A percentile compares a stretch with the other conserved stretches of the same genome.
Conservation (phyloP, 2,329 filamentous ascomycete genomes). For the Curvularia hawaiiensis region DNA sequence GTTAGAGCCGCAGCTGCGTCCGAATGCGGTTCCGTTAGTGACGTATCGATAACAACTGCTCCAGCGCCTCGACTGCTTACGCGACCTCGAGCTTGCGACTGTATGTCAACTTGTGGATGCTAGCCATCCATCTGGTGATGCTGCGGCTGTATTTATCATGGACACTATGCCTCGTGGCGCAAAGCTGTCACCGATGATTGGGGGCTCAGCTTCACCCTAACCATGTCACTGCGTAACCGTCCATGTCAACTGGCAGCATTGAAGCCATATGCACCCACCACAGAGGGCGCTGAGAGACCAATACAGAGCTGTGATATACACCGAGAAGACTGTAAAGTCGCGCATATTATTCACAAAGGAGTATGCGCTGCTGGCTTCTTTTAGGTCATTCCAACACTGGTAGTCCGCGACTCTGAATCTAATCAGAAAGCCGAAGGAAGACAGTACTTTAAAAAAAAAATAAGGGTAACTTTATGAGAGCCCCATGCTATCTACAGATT, state of each 20-base stretch:
- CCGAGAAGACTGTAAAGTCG: background rate
- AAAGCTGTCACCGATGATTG: conserved; percentile 11
- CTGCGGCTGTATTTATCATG: background rate
- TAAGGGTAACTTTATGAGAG: background rate
- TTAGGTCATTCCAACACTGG: background rate
- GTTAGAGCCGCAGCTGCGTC: conserved; percentile 34
- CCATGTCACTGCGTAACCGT: background rate
- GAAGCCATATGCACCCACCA: background rate
- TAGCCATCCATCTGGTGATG: background rate
- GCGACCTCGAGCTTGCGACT: background rate
- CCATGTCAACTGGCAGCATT: background rate
- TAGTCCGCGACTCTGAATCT: background rate
- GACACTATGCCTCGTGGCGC: conserved; percentile 6
- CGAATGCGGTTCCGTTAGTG: conserved; percentile 18
- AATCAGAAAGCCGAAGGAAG: background rate
- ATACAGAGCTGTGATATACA: background rate
- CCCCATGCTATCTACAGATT: background rate
- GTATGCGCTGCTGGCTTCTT: background rate
- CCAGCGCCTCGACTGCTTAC: background rate
- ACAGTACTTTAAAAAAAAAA: no score
- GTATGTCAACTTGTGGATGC: background rate
- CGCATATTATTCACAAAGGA: background rate
- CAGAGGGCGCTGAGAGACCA: background rate
- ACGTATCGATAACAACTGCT: conserved; percentile 20
- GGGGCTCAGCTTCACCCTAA: background rate